phyloP scores from a whole-genome alignment of 192 early-diverging fungal species.

The Hyaloraphidium curvatum region DNA sequence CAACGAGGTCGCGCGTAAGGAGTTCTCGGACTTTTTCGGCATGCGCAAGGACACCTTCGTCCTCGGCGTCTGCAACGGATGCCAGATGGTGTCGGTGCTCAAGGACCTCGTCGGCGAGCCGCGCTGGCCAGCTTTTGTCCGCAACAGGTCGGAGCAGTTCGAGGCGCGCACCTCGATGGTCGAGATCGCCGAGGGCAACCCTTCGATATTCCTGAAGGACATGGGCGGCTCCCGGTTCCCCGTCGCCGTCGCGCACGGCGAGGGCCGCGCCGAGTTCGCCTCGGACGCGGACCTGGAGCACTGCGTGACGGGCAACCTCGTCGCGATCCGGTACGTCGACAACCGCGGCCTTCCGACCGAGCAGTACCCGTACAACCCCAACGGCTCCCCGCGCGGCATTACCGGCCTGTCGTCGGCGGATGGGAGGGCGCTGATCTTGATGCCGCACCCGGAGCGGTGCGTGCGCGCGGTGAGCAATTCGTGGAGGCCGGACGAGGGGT shows the following conservation, averaged over 20 bases:
- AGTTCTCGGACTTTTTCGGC: conserved; percentile 68
- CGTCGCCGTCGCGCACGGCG: conserved; percentile 92
- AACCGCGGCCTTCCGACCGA: conserved; percentile 56
- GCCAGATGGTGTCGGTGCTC: conserved; percentile 86
- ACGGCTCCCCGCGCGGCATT: conserved; percentile 71
- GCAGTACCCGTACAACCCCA: conserved; percentile 93
- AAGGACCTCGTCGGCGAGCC: conserved; percentile 51
- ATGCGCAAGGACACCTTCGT: conserved; percentile 74
- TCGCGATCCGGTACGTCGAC: conserved; percentile 64
- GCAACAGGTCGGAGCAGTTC: conserved; percentile 88
- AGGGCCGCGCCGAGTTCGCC: conserved; percentile 75
- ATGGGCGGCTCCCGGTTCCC: conserved; percentile 83
- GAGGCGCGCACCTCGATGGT: conserved; percentile 78
- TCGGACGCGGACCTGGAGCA: conserved; percentile 16
- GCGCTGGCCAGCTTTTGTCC: conserved; percentile 80
- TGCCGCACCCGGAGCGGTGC: conserved; percentile 98
- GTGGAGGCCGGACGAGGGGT: conserved; percentile 38
- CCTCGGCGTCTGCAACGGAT: conserved; percentile 96
- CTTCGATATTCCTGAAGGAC: conserved; percentile 65
- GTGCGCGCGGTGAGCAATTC: conserved; percentile 71
- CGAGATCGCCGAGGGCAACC: conserved; percentile 27
- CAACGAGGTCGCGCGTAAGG: conserved; percentile 39
- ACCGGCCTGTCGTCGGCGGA: conserved; percentile 67
- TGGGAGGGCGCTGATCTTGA: conserved; percentile 80
- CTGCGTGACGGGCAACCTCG: conserved; percentile 23